Evolutionary conservation across 371 early-diverging fungal genomes (phyloP).

Genomic region (Circinella umbellata): DNA sequence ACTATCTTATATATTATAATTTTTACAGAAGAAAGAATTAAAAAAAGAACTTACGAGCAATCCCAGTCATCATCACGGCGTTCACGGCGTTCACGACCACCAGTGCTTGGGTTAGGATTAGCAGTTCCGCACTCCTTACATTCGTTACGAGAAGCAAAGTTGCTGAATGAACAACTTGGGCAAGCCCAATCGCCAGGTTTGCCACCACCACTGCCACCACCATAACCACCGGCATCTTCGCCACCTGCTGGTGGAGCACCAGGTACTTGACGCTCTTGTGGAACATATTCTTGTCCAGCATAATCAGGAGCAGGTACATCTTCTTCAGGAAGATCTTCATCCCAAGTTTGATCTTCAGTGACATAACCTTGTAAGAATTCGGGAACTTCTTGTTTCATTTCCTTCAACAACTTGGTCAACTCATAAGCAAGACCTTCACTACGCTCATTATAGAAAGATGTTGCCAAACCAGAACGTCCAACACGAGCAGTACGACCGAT

Average conservation of each 20-base stretch:
- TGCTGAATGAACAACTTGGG: slow-evolving; percentile 37
- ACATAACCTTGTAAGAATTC: slow-evolving; percentile 63
- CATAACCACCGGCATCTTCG: slow-evolving; percentile 65
- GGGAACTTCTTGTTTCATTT: slow-evolving; percentile 85
- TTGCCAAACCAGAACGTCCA: slow-evolving; percentile 75
- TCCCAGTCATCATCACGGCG: slow-evolving; percentile 65
- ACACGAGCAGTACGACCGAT: slow-evolving; percentile 82
- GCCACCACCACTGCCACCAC: slow-evolving; percentile 21
- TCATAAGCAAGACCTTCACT: slow-evolving; percentile 58
- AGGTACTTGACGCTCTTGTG: slow-evolving; percentile 38
- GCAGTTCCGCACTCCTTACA: slow-evolving; percentile 45
- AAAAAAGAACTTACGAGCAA: slow-evolving; percentile 26
- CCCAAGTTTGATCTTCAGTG: slow-evolving; percentile 33
- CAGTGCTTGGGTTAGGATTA: slow-evolving; percentile 36
- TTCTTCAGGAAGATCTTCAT: slow-evolving; percentile 54
- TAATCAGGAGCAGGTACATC: slow-evolving; percentile 46
- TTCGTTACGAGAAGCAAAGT: slow-evolving; percentile 36
- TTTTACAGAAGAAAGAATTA: no score
- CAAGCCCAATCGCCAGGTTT: slow-evolving; percentile 41
- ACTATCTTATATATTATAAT: no score
- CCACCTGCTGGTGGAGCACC: slow-evolving; percentile 48
- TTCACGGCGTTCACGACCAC: slow-evolving; percentile 30
- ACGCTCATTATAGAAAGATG: slow-evolving; percentile 72
- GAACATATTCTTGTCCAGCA: slow-evolving; percentile 52
- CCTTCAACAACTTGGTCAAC: slow-evolving; percentile 74